These are phyloP conservation scores for Hondaea fermentalgiana DNA, from an alignment of 108 stramenopile genomes.

Conservation along the genomic window DNA sequence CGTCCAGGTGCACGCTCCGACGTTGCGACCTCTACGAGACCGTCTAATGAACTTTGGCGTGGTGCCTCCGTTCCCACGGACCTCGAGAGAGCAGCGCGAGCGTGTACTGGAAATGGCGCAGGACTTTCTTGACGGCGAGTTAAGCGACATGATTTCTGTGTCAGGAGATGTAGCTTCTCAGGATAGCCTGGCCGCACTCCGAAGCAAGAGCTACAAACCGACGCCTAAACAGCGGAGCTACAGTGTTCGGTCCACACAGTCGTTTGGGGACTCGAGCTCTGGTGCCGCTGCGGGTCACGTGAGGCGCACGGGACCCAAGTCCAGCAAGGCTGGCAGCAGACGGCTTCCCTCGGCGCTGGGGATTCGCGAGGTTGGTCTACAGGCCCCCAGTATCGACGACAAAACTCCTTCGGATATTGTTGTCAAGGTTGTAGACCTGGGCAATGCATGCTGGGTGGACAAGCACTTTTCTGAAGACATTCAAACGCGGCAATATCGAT, in stretches of 20 bases:
- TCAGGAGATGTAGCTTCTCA: not conserved
- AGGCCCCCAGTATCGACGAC: not conserved
- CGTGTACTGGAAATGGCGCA: not conserved
- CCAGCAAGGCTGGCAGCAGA: not conserved
- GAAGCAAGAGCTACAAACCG: slow-evolving; percentile 11
- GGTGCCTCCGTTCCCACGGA: not conserved
- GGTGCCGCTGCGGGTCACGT: not conserved
- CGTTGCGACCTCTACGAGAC: not conserved
- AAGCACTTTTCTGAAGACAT: slow-evolving; percentile 96
- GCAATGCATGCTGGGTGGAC: slow-evolving; percentile 96
- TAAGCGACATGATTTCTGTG: not conserved
- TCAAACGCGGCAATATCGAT: slow-evolving; percentile 93
- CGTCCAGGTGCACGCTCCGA: not conserved
- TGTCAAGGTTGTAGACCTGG: slow-evolving; percentile 81
- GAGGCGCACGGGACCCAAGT: not conserved
- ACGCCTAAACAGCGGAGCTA: not conserved
- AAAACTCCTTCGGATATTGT: not conserved
- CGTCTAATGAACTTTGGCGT: not conserved
- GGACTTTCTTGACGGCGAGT: not conserved
- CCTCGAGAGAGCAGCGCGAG: not conserved
- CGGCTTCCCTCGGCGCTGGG: not conserved
- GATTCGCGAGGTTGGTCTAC: not conserved
- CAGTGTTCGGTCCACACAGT: not conserved
- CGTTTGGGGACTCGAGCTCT: not conserved
- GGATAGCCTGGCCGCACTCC: not conserved